Evolutionary conservation across 2,329 filamentous ascomycete genomes (phyloP), one percentile per base, ranked within the genome.

Genomic region (Talaromyces sp.): DNA sequence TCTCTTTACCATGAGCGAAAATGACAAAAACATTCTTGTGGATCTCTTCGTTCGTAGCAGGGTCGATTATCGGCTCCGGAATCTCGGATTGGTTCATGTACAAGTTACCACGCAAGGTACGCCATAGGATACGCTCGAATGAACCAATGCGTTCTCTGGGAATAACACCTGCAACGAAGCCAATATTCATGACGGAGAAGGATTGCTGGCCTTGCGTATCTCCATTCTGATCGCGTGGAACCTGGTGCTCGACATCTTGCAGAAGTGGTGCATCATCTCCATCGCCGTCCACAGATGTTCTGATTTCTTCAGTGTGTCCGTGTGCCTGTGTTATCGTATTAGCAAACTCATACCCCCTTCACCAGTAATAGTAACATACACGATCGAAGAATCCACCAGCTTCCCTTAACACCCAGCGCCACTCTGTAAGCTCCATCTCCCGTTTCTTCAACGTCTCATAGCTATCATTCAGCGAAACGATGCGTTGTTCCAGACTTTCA

Each of bases 21-120:
- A 99, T 99, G 73, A 99, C 93, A 73, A 99, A 99, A 62, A 99
- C 95, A 70, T 97, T 99, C 87, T 99, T 99, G 82, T 90, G 87
- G 70, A 96, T 84, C 67, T 91, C 84, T 79, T 98, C 93, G 75
- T 98, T 97, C 80, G 87, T 96, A 73, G 89, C 85, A 16, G 95
- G 93, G 76, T 99, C 91, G 75, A 96, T 84, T 69, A 99, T 89
- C 40, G 91, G 87, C 76, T 99, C 93, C 7, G 92, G 88, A 66
- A 99, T 99, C 82, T 99, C 95, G 44, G 93, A 93, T 82, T 99
- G 96, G 80, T 99, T 99, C 95, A 99, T 99, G 84, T 98, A 99
- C 67, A 99, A 82, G 78, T 99, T 99, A 71, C 95, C 95, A 76
- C 95, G 92, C 46, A 99, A 86, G 0, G 96, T 97, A 72, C 95